Evolutionary conservation across 2,329 filamentous ascomycete genomes (phyloP).

Genomic region (Monosporascus sp.): DNA sequence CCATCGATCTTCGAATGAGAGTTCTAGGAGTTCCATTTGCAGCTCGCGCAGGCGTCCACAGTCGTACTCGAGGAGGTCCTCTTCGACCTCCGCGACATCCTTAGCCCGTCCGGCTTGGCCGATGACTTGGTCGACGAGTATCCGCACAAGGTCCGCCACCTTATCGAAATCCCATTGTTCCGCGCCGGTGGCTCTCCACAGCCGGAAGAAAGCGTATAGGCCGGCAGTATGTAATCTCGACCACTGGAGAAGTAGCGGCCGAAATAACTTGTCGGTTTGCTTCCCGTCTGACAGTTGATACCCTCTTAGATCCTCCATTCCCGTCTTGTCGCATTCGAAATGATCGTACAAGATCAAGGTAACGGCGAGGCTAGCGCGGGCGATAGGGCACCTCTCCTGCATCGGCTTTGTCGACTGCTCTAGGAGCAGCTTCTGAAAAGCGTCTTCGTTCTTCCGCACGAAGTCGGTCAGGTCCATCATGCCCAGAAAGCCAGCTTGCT

Average conservation of each 20-base stretch:
- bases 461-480: constrained; percentile 98
- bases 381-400: constrained; percentile 77
- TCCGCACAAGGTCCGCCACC: constrained; percentile 83
- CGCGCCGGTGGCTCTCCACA: constrained; percentile 90
- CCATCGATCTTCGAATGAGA: constrained; percentile 94
- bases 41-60: constrained; percentile 71
- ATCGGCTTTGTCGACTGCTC: constrained; percentile 75
- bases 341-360: constrained; percentile 90
- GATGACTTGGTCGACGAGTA: constrained; percentile 84
- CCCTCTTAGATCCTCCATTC: constrained; percentile 70
- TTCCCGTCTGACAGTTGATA: constrained; percentile 72
- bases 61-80: constrained; percentile 81
- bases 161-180: constrained; percentile 87
- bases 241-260: constrained; percentile 87
- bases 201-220: constrained; percentile 78
- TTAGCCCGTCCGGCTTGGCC: constrained; percentile 76
- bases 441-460: constrained; percentile 84
- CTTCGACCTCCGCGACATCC: constrained; percentile 81
- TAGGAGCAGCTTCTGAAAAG: constrained; percentile 84
- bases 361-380: constrained; percentile 77
- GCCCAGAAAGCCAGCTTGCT: constrained; percentile 78
- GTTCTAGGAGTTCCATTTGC: constrained; percentile 88
- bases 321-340: constrained; percentile 85
- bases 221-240: constrained; percentile 81
- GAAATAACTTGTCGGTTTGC: constrained; percentile 81